Percentiles rank a stretch among this genome's conserved stretches.
Evolutionary conservation across 1,284 basidiomycete species (phyloP).

Genomic region (Stereum hirsutum): DNA sequence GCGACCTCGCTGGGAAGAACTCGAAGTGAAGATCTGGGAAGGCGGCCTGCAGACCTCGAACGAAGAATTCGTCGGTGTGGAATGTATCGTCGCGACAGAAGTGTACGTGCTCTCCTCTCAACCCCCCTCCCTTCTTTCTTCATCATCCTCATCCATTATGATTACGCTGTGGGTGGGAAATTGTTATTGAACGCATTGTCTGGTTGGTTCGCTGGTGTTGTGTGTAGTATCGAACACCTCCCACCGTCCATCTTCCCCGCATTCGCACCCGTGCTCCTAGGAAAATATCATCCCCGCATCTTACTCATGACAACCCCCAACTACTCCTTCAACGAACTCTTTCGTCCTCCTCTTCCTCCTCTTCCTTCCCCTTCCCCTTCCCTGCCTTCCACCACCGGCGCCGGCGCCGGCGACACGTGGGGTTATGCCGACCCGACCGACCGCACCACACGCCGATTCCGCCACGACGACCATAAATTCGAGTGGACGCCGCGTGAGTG

Average conservation of each 20-base stretch:
- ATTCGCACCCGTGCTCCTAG: conserved; percentile 79
- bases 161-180: no score
- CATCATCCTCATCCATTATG: not conserved
- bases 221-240: conserved; percentile 79
- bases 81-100: conserved; percentile 84
- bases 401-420: conserved; percentile 33
- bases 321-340: conserved; percentile 84
- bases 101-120: conserved; percentile 45
- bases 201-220: conserved; percentile 26
- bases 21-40: conserved; percentile 71
- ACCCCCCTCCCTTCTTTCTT: conserved; percentile 4
- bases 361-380: no score
- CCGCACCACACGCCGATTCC: conserved; percentile 66
- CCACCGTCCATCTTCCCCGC: conserved; percentile 56
- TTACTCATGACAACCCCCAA: conserved; percentile 87
- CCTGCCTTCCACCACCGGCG: no score
- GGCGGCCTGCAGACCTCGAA: conserved; percentile 78
- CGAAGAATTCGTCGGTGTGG: conserved; percentile 59
- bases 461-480: conserved; percentile 87
- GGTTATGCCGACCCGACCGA: conserved; percentile 69
- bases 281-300: conserved; percentile 73
- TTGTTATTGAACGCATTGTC: not conserved
- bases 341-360: conserved; percentile 34
- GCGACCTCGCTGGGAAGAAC: conserved; percentile 58
- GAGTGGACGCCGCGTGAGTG: conserved; percentile 89